Evolutionary conservation across 1,284 basidiomycete species (phyloP).

Genomic region (Trichosporon sp.): DNA sequence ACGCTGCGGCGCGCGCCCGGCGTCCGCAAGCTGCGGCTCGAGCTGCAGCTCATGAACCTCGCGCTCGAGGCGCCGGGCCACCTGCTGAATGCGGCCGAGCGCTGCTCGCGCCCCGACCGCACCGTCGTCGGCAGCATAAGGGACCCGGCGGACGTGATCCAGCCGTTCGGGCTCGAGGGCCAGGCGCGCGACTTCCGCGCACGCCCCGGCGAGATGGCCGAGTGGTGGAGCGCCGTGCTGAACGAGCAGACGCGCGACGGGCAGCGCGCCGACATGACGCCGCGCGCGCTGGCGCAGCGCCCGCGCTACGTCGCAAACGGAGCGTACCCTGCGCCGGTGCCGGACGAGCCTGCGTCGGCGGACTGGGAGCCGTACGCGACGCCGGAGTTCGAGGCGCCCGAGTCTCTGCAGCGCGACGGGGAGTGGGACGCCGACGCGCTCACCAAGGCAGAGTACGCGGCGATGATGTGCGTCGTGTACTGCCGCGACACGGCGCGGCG

Average conservation of each 20-base stretch:
- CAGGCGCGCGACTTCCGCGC: neutral
- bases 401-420: neutral
- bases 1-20: neutral
- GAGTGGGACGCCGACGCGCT: neutral
- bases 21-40: neutral
- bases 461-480: neutral
- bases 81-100: neutral
- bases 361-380: neutral
- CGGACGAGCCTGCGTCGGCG: neutral
- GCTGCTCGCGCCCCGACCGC: neutral
- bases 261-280: neutral
- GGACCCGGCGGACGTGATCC: neutral
- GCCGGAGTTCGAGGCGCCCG: neutral
- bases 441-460: neutral
- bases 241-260: neutral
- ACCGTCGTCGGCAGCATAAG: neutral
- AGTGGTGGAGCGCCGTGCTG: neutral
- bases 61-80: neutral
- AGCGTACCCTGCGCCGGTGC: neutral
- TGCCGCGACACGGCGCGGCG: neutral
- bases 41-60: slow-evolving; percentile 1
- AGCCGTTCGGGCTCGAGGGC: neutral
- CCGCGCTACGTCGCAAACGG: neutral
- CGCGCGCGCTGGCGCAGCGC: neutral
- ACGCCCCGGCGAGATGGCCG: neutral